Percentiles rank a stretch among this genome's conserved stretches.
Evolutionary conservation across 2,329 filamentous ascomycete species (phyloP).

Genomic region (Diaporthe vaccinii): DNA sequence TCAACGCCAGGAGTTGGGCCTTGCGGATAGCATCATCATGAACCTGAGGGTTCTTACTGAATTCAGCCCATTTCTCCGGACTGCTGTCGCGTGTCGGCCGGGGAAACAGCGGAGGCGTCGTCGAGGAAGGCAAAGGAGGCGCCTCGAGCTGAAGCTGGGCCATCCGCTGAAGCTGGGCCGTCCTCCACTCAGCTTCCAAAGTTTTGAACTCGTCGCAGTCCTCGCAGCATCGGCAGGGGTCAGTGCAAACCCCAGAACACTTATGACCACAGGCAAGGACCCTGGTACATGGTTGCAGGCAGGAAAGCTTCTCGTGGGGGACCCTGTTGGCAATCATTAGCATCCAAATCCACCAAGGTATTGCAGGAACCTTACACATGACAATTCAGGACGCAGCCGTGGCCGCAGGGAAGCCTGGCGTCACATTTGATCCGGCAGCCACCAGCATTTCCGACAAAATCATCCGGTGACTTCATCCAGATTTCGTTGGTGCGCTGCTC

Average conservation of each 20-base stretch:
- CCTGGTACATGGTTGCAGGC: constrained; percentile 43
- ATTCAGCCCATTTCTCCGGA: constrained; percentile 13
- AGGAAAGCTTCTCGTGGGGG: constrained; percentile 44
- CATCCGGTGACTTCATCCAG: constrained; percentile 64
- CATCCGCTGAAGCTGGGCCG: not conserved
- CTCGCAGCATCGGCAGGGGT: constrained; percentile 33
- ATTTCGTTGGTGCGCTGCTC: constrained; percentile 49
- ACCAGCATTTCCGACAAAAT: constrained; percentile 64
- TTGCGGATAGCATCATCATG: constrained; percentile 31
- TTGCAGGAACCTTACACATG: constrained; percentile 60
- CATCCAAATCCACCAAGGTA: not conserved
- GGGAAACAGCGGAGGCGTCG: not conserved
- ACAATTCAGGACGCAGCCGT: constrained; percentile 64
- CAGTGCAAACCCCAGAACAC: constrained; percentile 44
- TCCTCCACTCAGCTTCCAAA: not conserved
- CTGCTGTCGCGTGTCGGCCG: not conserved
- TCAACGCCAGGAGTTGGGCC: not conserved
- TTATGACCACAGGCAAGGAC: constrained; percentile 45
- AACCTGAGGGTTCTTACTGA: constrained; percentile 1
- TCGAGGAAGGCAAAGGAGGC: not conserved
- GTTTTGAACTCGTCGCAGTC: constrained; percentile 19
- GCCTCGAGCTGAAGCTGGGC: not conserved
- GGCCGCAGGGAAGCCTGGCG: constrained; percentile 61
- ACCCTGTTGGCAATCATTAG: constrained; percentile 31
- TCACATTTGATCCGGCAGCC: constrained; percentile 65